Evolutionary conservation across 2,329 filamentous ascomycete genomes (phyloP).

Genomic region (Microsporum audouinii): DNA sequence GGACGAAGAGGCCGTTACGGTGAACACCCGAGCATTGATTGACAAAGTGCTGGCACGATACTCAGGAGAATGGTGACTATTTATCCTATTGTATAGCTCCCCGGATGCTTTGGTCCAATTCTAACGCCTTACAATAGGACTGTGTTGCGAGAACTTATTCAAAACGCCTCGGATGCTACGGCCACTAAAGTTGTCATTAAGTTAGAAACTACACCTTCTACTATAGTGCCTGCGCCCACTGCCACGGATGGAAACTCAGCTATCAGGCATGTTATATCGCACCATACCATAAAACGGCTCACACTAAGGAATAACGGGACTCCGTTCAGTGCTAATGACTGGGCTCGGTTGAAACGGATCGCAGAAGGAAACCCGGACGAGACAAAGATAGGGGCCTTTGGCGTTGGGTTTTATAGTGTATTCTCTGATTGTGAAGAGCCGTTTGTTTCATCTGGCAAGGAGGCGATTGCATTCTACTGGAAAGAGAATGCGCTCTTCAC

Average conservation of each 20-base stretch:
- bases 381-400: conserved; percentile 97
- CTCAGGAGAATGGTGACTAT: conserved; percentile 80
- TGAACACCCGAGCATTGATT: conserved; percentile 91
- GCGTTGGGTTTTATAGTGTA: conserved; percentile 96
- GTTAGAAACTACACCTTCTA: conserved; percentile 82
- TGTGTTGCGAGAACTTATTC: conserved; percentile 79
- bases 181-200: conserved; percentile 81
- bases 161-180: conserved; percentile 95
- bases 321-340: conserved; percentile 80
- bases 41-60: conserved; percentile 96
- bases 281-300: conserved; percentile 79
- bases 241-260: conserved; percentile 57
- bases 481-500: conserved; percentile 97
- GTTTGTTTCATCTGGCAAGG: conserved; percentile 81
- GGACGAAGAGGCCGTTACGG: conserved; percentile 93
- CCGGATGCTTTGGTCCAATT: neutral
- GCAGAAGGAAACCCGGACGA: conserved; percentile 99
- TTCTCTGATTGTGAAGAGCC: conserved; percentile 97
- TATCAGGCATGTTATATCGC: conserved; percentile 68
- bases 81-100: neutral
- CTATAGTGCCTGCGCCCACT: conserved; percentile 56
- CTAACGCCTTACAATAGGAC: conserved; percentile 29
- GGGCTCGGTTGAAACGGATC: conserved; percentile 86
- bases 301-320: conserved; percentile 87
- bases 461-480: conserved; percentile 99